phyloP scores from a whole-genome alignment of 257 asterid species.

The Gynochthodes officinalis region DNA sequence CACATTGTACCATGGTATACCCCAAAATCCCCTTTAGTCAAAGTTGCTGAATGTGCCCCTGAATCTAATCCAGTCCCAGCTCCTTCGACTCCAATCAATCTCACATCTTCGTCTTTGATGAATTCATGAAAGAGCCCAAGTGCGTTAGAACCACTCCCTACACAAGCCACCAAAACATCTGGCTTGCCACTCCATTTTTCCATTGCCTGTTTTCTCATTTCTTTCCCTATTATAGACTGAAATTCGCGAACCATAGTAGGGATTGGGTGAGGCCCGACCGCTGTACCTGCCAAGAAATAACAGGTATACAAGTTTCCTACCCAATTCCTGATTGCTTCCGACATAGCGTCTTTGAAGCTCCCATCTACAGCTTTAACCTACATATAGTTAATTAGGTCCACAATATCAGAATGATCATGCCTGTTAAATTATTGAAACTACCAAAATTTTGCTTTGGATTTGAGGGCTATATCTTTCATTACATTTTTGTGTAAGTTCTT shows the following conservation, averaged over 20 bases:
- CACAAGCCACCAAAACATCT: conserved; percentile 66
- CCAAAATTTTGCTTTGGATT: too few relatives aligned
- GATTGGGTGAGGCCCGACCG: conserved; percentile 74
- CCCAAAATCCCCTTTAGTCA: conserved; percentile 57
- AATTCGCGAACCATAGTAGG: conserved; percentile 75
- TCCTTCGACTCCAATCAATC: conserved; percentile 72
- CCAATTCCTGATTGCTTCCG: conserved; percentile 74
- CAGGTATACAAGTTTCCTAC: conserved; percentile 44
- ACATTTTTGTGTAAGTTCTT: too few relatives aligned
- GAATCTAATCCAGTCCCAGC: conserved; percentile 51
- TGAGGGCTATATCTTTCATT: too few relatives aligned
- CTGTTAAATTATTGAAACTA: too few relatives aligned
- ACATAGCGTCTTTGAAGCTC: conserved; percentile 67
- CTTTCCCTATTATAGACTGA: conserved; percentile 69
- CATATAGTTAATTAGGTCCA: too few relatives aligned
- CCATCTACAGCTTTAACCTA: conserved; percentile 49
- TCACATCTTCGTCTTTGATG: conserved; percentile 53
- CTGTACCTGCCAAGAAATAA: conserved; percentile 56
- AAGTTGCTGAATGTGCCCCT: conserved; percentile 62
- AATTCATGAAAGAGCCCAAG: conserved; percentile 77
- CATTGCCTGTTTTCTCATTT: conserved; percentile 58
- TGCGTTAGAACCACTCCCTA: conserved; percentile 78
- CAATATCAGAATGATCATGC: too few relatives aligned
- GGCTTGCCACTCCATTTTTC: conserved; percentile 79
- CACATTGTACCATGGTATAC: conserved; percentile 78